Evolutionary conservation across 768 basidiomycete species (phyloP), one percentile per base, ranked within the genome.

Genomic region (Clitopilus hobsonii): DNA sequence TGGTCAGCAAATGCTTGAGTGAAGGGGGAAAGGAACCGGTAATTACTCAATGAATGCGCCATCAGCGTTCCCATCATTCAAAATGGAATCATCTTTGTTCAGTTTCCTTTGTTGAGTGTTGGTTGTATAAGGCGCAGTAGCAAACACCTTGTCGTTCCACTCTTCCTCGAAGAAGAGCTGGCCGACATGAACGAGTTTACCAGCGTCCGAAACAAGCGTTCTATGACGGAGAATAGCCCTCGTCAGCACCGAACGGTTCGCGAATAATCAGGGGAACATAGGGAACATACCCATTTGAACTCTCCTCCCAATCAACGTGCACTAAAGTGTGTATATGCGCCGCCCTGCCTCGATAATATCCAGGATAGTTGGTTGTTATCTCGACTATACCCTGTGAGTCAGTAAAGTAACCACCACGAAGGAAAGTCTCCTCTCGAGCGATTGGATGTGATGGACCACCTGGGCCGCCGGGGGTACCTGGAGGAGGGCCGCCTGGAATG

Each of bases 131-230:
- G 65, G 63, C 16, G 58, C 28, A 6, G 60, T 61, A 7, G 59
- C 60, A 49, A 62, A 61, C 18, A 72, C 67, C 36, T 58, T 49
- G 30, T 66, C 60, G 52, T 65, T 68, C 62, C 67, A 65, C 3
- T 52, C 58, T 47, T 71, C 71, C 28, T 65, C 60, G 52, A 73
- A 72, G 66, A 72, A 73, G 58, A 72, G 61, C 55, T 71, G 71
- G 5, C 71, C 73, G 27, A 69, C 63, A 54, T 72, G 71, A 27
- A 63, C 58, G 38, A 72, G 32, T 36, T 36, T 36, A n/a, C 32
- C 32, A 36, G 32, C 3, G 32, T 36, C 32, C 56, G 5, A 55
- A 30, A 18, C 54, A 45, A 5, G 38, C 51, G 26, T 60, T 50
- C 26, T 25, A n/a, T 57, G 57, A 61, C 53, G 63, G 59, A 27